Percentiles rank a stretch among this genome's conserved stretches.
These are phyloP conservation scores for Leonotis leonurus DNA, from an alignment of 257 asterid genomes.

Conservation along the genomic window DNA sequence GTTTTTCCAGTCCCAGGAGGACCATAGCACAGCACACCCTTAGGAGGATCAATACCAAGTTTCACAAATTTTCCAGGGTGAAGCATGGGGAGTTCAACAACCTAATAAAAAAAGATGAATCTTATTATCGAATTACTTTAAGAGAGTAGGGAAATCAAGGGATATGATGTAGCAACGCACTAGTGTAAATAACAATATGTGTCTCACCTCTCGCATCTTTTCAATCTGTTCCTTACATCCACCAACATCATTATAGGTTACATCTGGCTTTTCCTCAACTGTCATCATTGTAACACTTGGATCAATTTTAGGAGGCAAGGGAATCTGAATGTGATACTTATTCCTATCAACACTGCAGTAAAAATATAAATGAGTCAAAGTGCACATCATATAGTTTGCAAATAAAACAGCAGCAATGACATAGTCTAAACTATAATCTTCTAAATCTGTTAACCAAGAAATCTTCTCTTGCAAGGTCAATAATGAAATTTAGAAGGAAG, in stretches of 20 bases:
- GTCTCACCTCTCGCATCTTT: slow-evolving; percentile 99
- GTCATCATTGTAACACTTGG: slow-evolving; percentile 99
- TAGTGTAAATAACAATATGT: background rate
- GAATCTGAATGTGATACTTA: slow-evolving; percentile 96
- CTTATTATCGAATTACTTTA: background rate
- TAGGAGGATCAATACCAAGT: slow-evolving; percentile 97
- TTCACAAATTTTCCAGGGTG: slow-evolving; percentile 96
- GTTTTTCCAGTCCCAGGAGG: slow-evolving; percentile 99
- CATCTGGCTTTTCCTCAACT: slow-evolving; percentile 98
- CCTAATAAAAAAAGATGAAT: slow-evolving; percentile 21
- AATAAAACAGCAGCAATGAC: background rate
- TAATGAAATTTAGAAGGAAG: background rate
- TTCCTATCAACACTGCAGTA: slow-evolving; percentile 81
- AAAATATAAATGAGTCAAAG: slow-evolving; percentile 12
- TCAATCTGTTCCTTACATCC: slow-evolving; percentile 99
- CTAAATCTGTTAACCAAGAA: background rate
- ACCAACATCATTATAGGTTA: slow-evolving; percentile 94
- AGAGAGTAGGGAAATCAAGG: background rate
- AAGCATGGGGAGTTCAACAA: slow-evolving; percentile 98
- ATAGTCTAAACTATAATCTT: background rate
- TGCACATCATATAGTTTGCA: slow-evolving; percentile 2
- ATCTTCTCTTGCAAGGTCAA: background rate
- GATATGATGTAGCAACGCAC: background rate
- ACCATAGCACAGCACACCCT: slow-evolving; percentile 96
- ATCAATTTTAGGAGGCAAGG: slow-evolving; percentile 95